Evolutionary conservation across 257 asterid genomes (phyloP).

Genomic region (Solanum tacnaense): DNA sequence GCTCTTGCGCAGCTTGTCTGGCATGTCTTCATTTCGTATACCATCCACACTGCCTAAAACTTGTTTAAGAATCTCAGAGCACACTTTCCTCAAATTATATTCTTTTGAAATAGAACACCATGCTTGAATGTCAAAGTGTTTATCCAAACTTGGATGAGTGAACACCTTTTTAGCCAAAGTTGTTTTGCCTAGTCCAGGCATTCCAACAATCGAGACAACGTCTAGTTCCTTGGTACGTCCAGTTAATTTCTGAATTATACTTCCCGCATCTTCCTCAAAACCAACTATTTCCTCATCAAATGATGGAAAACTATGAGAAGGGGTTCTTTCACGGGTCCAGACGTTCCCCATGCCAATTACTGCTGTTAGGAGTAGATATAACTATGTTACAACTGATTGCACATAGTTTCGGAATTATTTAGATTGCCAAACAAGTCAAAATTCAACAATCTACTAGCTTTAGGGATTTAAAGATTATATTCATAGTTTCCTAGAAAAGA

Average conservation of each 20-base stretch:
- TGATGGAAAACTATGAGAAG: background rate
- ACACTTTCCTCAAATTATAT: background rate
- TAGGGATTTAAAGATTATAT: no score
- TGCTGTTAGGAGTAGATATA: no score
- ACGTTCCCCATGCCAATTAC: no score
- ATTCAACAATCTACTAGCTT: no score
- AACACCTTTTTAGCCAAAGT: background rate
- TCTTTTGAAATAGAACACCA: background rate
- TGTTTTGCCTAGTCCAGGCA: background rate
- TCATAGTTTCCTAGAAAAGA: no score
- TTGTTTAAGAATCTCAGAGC: background rate
- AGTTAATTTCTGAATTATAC: background rate
- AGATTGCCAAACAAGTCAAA: no score
- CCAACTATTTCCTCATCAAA: background rate
- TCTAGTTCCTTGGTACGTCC: background rate
- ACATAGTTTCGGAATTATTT: no score
- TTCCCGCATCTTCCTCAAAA: background rate
- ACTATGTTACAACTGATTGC: no score
- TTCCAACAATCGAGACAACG: background rate
- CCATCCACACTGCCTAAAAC: background rate
- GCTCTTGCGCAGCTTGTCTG: background rate
- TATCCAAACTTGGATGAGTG: background rate
- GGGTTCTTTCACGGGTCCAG: background rate
- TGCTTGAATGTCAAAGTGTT: background rate
- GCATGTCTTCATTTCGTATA: background rate